A percentile compares a stretch with the other conserved stretches of the same genome.
Evolutionary conservation across 2,329 filamentous ascomycete genomes (phyloP).

Genomic region (Trichophyton rubrum): DNA sequence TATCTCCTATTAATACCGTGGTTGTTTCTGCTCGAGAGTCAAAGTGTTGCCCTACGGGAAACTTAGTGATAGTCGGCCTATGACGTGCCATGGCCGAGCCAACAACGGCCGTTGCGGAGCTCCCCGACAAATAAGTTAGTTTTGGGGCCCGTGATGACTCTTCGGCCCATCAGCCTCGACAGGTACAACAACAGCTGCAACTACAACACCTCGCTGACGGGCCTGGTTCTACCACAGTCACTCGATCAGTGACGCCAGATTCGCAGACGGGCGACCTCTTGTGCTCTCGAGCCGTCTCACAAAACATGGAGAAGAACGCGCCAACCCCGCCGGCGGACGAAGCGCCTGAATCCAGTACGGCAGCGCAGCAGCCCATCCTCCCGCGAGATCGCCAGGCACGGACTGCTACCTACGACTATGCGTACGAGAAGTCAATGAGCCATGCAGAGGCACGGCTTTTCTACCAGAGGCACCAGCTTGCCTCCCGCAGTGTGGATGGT

Average conservation of each 20-base stretch:
- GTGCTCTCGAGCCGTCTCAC: not conserved
- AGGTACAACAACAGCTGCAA: not conserved
- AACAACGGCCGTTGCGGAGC: not conserved
- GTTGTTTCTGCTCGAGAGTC: too few species aligned
- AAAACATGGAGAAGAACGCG: not conserved
- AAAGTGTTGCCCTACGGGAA: not conserved
- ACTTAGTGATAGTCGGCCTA: not conserved
- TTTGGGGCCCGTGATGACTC: not conserved
- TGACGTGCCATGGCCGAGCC: not conserved
- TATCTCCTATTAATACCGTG: too few species aligned
- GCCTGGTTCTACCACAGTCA: not conserved
- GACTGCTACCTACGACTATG: slow-evolving; percentile 86
- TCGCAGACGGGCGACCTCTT: not conserved
- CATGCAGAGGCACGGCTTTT: slow-evolving; percentile 92
- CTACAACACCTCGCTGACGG: not conserved
- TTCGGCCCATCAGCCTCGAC: not conserved
- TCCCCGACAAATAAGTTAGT: not conserved
- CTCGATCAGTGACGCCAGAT: not conserved
- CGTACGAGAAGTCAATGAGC: slow-evolving; percentile 86
- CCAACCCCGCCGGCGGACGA: not conserved
- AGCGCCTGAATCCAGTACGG: slow-evolving; percentile 6
- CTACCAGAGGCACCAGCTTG: slow-evolving; percentile 76
- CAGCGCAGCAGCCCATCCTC: slow-evolving; percentile 19
- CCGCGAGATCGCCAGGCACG: slow-evolving; percentile 41
- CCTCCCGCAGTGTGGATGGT: slow-evolving; percentile 33